Conservation (phyloP, 306 rosid species). For the Cucumis cinereus region DNA sequence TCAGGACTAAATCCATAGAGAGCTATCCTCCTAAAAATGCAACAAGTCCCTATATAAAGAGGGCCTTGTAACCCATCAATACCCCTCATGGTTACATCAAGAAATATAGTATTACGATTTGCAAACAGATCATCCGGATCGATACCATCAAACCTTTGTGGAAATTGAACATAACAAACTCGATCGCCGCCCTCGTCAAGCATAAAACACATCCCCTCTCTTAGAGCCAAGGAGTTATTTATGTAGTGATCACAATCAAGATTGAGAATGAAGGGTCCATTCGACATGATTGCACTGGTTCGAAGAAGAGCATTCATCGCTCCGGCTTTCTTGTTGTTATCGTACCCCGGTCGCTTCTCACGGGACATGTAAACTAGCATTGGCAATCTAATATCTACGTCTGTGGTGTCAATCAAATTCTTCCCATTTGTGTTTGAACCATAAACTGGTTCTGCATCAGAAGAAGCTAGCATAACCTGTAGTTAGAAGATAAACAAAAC, state of each 20-base stretch:
- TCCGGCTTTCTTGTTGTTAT: constrained; percentile 82
- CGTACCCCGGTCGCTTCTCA: constrained; percentile 67
- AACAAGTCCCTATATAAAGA: constrained; percentile 77
- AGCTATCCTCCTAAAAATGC: constrained; percentile 76
- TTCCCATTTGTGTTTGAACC: constrained; percentile 50
- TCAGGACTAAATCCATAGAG: constrained; percentile 83
- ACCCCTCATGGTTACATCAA: constrained; percentile 79
- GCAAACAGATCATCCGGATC: constrained; percentile 80
- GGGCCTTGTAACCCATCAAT: constrained; percentile 88
- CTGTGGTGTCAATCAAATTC: constrained; percentile 56
- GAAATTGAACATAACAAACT: constrained; percentile 73
- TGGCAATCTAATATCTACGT: constrained; percentile 60
- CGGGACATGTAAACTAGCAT: constrained; percentile 85
- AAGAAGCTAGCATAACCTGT: constrained; percentile 83
- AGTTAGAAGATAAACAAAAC: not conserved
- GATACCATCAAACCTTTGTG: constrained; percentile 85
- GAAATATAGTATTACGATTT: constrained; percentile 73
- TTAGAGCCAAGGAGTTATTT: constrained; percentile 58
- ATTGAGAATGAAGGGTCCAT: constrained; percentile 75
- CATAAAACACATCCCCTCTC: constrained; percentile 93
- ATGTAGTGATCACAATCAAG: constrained; percentile 86
- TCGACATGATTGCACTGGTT: constrained; percentile 79
- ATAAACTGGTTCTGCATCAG: constrained; percentile 54
- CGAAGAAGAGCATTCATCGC: constrained; percentile 85
- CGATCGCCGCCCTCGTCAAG: constrained; percentile 82